Conservation (phyloP, 1,284 basidiomycete genomes). For the Austroboletus olivaceoglutinosus region DNA sequence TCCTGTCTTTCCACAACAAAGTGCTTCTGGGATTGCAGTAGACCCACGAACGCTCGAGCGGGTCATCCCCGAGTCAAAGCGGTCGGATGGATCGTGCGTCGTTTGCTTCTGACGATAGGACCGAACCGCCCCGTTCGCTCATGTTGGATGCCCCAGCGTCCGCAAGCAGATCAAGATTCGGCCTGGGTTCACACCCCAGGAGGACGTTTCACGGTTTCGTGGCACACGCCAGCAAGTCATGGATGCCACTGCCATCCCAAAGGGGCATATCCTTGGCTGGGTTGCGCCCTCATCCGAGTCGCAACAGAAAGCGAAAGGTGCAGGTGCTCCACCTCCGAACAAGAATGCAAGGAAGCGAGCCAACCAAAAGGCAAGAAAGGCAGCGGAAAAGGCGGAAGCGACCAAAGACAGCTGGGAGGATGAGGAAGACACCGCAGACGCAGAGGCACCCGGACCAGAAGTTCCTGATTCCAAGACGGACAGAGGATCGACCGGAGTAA, state of each 20-base stretch:
- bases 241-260: constrained; percentile 61
- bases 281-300: constrained; percentile 50
- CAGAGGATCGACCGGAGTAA: not conserved
- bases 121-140: constrained; percentile 9
- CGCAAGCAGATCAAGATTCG: constrained; percentile 90
- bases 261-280: constrained; percentile 80
- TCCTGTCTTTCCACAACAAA: constrained; percentile 66
- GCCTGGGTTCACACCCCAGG: constrained; percentile 92
- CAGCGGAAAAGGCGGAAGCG: constrained; percentile 46
- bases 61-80: constrained; percentile 80
- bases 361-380: constrained; percentile 67
- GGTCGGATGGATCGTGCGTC: constrained; percentile 88
- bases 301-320: constrained; percentile 33
- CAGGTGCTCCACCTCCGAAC: constrained; percentile 34
- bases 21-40: constrained; percentile 77
- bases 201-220: constrained; percentile 86
- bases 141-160: constrained; percentile 47
- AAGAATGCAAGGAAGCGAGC: constrained; percentile 80
- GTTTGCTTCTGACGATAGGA: not conserved
- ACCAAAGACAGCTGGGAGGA: constrained; percentile 78
- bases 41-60: constrained; percentile 83
- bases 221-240: constrained; percentile 70
- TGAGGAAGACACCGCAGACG: constrained; percentile 52
- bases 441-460: constrained; percentile 1
- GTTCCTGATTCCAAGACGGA: constrained; percentile 4